These are phyloP conservation scores for Ilex paraguariensis DNA, from an alignment of 305 asterid genomes.

Conservation along the genomic window DNA sequence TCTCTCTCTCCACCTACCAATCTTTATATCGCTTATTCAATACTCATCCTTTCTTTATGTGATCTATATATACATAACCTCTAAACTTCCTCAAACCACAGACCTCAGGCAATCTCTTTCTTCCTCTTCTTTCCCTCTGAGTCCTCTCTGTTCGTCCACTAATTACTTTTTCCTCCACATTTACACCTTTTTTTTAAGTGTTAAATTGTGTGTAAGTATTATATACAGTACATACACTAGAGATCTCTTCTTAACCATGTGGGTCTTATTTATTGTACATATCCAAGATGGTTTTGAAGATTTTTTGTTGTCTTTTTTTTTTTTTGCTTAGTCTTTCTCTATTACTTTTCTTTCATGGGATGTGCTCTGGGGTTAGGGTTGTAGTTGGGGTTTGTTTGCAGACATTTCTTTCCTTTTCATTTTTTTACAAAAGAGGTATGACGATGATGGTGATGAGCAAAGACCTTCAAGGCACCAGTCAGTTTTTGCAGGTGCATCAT, in stretches of 20 bases:
- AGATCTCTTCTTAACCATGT: too few relatives aligned
- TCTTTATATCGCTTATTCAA: slow-evolving; percentile 5
- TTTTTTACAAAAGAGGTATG: not conserved
- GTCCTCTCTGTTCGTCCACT: too few relatives aligned
- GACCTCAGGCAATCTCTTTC: not conserved
- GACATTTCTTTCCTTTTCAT: not conserved
- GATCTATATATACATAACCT: not conserved
- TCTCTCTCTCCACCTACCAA: not conserved
- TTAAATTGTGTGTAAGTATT: too few relatives aligned
- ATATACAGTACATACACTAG: too few relatives aligned
- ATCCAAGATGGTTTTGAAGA: too few relatives aligned
- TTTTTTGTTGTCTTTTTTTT: too few relatives aligned
- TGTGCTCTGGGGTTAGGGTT: too few relatives aligned
- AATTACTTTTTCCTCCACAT: not conserved
- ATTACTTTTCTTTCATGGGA: too few relatives aligned
- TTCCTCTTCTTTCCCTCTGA: not conserved
- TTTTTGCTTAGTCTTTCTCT: too few relatives aligned
- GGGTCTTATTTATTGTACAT: too few relatives aligned
- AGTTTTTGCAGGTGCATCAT: slow-evolving; percentile 15
- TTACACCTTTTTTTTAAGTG: too few relatives aligned
- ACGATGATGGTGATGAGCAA: not conserved
- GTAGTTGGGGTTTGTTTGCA: not conserved
- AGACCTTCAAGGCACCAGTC: slow-evolving; percentile 5
- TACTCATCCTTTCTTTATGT: slow-evolving; percentile 2
- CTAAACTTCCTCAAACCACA: not conserved